These are phyloP conservation scores for Meredithiella fracta DNA, from an alignment of 2,329 filamentous ascomycete species.

Conservation along the genomic window DNA sequence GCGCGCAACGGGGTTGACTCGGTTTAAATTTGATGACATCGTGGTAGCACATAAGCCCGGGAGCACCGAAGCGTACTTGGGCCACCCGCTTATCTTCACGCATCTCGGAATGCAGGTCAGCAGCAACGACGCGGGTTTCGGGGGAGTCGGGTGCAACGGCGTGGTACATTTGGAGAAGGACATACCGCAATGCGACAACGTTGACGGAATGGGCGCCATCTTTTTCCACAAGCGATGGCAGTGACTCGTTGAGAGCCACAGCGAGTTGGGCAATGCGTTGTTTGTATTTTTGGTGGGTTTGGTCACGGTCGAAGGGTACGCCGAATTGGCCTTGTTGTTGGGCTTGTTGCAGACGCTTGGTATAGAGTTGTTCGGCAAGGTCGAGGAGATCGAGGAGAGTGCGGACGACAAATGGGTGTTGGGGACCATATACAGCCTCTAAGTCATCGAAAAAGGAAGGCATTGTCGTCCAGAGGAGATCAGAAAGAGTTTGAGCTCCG, in stretches of 20 bases:
- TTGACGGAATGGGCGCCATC: slow-evolving; percentile 22
- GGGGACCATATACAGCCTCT: slow-evolving; percentile 28
- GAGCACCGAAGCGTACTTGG: slow-evolving; percentile 23
- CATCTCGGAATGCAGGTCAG: slow-evolving; percentile 25
- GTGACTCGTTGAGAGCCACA: slow-evolving; percentile 23
- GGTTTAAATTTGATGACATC: slow-evolving; percentile 29
- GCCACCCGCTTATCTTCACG: slow-evolving; percentile 23
- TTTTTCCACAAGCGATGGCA: slow-evolving; percentile 23
- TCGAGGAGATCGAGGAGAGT: slow-evolving; percentile 16
- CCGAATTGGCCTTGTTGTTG: not conserved
- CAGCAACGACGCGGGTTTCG: slow-evolving; percentile 22
- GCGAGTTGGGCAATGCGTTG: slow-evolving; percentile 26
- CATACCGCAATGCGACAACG: slow-evolving; percentile 25
- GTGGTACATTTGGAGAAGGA: slow-evolving; percentile 26
- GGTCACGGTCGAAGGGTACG: slow-evolving; percentile 1
- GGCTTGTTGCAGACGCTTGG: not conserved
- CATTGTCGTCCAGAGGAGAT: slow-evolving; percentile 27
- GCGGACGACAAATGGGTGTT: slow-evolving; percentile 28
- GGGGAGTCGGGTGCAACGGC: slow-evolving; percentile 22
- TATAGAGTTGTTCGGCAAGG: slow-evolving; percentile 7
- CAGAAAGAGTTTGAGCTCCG: slow-evolving; percentile 26
- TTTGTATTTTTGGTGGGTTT: slow-evolving; percentile 24
- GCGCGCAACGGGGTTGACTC: slow-evolving; percentile 27
- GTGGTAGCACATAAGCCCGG: slow-evolving; percentile 28
- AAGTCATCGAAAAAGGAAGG: slow-evolving; percentile 28